Conservation (phyloP, 805 yeast genomes). For the Starmerella riodocensis region DNA sequence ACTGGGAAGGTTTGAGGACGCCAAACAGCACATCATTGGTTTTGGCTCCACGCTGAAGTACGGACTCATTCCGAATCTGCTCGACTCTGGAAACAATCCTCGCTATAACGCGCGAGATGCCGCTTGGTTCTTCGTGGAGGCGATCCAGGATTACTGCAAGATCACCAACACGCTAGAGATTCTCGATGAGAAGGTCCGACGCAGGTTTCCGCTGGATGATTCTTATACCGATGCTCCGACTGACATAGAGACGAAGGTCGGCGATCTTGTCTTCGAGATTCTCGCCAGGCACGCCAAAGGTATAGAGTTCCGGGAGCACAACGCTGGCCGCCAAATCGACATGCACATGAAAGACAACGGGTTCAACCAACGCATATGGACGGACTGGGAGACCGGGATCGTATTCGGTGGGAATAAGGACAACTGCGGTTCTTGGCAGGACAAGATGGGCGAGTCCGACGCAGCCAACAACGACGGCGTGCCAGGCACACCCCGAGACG, state of each 20-base stretch:
- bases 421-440: slow-evolving; percentile 99
- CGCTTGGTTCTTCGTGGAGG: slow-evolving; percentile 84
- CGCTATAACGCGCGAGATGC: slow-evolving; percentile 95
- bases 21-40: slow-evolving; percentile 65
- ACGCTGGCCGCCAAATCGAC: slow-evolving; percentile 81
- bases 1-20: slow-evolving; percentile 67
- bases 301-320: slow-evolving; percentile 79
- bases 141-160: slow-evolving; percentile 68
- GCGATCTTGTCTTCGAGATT: slow-evolving; percentile 72
- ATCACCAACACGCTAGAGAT: slow-evolving; percentile 49
- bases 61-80: slow-evolving; percentile 83
- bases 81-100: slow-evolving; percentile 89
- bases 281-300: slow-evolving; percentile 81
- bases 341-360: slow-evolving; percentile 89
- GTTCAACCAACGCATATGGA: slow-evolving; percentile 63
- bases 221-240: slow-evolving; percentile 60
- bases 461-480: slow-evolving; percentile 74
- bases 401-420: slow-evolving; percentile 81
- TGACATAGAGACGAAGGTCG: slow-evolving; percentile 51
- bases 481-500: slow-evolving; percentile 97
- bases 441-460: slow-evolving; percentile 92
- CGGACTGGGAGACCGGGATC: slow-evolving; percentile 84
- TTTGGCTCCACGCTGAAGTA: slow-evolving; percentile 88
- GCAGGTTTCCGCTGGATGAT: slow-evolving; percentile 87
- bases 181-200: slow-evolving; percentile 54